phyloP scores from a whole-genome alignment of 192 early-diverging fungal species.

The Neocallimastix lanati region DNA sequence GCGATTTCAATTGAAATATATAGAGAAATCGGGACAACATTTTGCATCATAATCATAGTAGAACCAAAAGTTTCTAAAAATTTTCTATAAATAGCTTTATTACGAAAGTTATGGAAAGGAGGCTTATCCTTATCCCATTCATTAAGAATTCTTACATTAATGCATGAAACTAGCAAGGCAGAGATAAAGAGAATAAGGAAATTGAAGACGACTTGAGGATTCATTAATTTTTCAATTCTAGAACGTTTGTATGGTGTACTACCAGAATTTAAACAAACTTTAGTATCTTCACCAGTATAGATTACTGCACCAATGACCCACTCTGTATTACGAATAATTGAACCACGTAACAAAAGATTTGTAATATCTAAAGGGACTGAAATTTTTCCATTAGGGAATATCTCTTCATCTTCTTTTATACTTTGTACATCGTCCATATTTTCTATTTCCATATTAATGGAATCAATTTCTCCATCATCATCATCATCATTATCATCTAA shows the following conservation, averaged over 20 bases:
- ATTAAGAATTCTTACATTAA: neutral
- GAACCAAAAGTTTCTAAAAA: slow-evolving; percentile 18
- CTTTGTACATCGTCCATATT: neutral
- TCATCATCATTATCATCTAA: no score
- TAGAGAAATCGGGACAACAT: slow-evolving; percentile 87
- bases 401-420: neutral
- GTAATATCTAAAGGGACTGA: neutral
- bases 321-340: slow-evolving; percentile 76
- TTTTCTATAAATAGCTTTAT: neutral
- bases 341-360: slow-evolving; percentile 64
- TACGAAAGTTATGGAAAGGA: neutral
- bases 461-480: no score
- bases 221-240: slow-evolving; percentile 77
- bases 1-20: slow-evolving; percentile 87
- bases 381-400: neutral
- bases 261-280: slow-evolving; percentile 90
- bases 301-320: no score
- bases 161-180: slow-evolving; percentile 17
- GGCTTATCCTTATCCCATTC: slow-evolving; percentile 15
- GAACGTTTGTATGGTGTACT: slow-evolving; percentile 81
- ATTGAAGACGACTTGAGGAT: no score
- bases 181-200: no score
- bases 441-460: neutral
- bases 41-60: slow-evolving; percentile 79
- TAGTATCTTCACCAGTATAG: slow-evolving; percentile 83